Evolutionary conservation across 441 rosid species (phyloP), one percentile per base, ranked within the genome.

Genomic region (Syzygium syzygioides): DNA sequence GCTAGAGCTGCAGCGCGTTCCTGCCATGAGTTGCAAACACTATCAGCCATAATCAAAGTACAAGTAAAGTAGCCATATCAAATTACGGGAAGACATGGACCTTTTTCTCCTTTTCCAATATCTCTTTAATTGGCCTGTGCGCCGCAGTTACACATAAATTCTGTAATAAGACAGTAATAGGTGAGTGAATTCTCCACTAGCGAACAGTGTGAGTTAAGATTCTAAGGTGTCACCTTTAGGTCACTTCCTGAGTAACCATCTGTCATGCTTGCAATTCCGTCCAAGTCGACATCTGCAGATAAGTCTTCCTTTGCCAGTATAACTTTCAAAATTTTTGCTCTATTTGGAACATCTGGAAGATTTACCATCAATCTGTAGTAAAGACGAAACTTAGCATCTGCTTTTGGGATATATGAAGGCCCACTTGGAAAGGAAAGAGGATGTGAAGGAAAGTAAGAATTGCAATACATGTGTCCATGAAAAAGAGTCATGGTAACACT

Each of bases 241-340:
- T 97, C 98, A 89, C 99, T 97, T 91, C 98, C 99, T 79, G 98
- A 97, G 91, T 97, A 96, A 88, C 98, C 99, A 90, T 95, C 98
- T 1, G 97, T 94, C 96, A 96, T 93, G 86, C 89, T 93, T n/a
- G 98, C 99, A 91, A 96, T 62, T 26, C 95, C 94, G 92, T 97
- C 98, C 91, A 94, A 92, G 91, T 96, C 97, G 79, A 97, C 92
- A 76, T 93, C 96, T 86, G 94, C 90, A 76, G 97, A 95, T 94
- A 97, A 90, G 89, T 97, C 98, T 91, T 97, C 99, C 90, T 97
- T 95, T 2, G 97, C 96, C 90, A 97, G 91, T 90, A 97, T 96
- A 88, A 97, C 98, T 91, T 91, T 94, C 62, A 97, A 93, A 90
- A 97, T 96, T 92, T 97, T 97, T 9, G 95, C 96, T 93, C 98